These are phyloP conservation scores for Eleusine indica DNA, from an alignment of 176 grass and related monocot species.

Conservation along the genomic window DNA sequence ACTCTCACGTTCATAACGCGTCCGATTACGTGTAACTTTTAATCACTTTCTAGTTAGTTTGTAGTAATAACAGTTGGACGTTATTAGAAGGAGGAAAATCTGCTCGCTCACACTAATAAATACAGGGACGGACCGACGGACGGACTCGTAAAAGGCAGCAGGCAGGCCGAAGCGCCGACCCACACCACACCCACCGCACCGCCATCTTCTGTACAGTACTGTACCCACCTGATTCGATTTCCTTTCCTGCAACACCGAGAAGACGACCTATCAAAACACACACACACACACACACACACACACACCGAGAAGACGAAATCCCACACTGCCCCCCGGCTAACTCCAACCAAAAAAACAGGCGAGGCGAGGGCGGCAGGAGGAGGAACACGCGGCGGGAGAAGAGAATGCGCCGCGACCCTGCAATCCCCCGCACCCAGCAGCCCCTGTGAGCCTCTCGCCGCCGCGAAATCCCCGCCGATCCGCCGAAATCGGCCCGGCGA, in stretches of 20 bases:
- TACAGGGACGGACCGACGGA: neutral
- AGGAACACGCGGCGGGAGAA: conserved; percentile 32
- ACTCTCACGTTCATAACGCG: neutral
- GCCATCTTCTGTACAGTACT: neutral
- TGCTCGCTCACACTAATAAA: neutral
- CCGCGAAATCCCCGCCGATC: neutral
- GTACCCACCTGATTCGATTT: too few species aligned
- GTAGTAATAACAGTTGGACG: neutral
- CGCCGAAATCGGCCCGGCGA: neutral
- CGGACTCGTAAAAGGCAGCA: neutral
- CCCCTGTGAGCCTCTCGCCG: conserved; percentile 25
- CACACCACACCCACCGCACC: conserved; percentile 9
- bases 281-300: too few species aligned
- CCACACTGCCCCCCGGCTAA: neutral
- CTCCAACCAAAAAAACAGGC: neutral
- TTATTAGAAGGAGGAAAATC: neutral
- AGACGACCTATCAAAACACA: neutral
- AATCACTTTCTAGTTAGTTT: neutral
- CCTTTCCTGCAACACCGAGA: neutral
- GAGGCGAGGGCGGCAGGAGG: neutral
- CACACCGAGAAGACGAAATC: neutral
- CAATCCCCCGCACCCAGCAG: neutral
- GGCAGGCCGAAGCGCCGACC: conserved; percentile 15
- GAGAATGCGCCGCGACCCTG: conserved; percentile 42
- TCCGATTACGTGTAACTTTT: neutral